Evolutionary conservation across 306 rosid species (phyloP).

Genomic region (Dryas drummondii): DNA sequence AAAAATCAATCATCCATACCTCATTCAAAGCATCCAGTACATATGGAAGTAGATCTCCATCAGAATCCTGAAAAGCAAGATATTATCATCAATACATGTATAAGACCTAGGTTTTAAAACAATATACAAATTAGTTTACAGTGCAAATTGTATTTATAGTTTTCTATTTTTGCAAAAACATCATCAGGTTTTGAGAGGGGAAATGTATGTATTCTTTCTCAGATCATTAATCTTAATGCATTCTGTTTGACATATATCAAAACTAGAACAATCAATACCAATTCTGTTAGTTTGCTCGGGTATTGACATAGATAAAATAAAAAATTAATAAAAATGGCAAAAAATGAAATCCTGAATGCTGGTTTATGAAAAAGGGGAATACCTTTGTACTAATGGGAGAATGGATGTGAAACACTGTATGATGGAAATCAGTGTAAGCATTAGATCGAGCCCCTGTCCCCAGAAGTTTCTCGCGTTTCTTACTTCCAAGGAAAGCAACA

Average conservation of each 20-base stretch:
- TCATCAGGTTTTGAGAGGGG: background rate
- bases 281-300: background rate
- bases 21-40: constrained; percentile 95
- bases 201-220: background rate
- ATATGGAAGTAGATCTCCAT: constrained; percentile 85
- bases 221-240: background rate
- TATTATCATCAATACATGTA: constrained; percentile 21
- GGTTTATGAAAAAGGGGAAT: constrained; percentile 23
- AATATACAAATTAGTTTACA: background rate
- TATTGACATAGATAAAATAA: background rate
- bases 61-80: constrained; percentile 76
- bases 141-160: background rate
- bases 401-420: constrained; percentile 98
- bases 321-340: background rate
- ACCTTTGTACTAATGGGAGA: constrained; percentile 90
- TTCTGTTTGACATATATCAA: background rate
- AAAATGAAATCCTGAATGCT: background rate
- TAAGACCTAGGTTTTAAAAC: background rate
- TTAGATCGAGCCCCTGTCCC: constrained; percentile 99
- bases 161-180: background rate
- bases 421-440: constrained; percentile 99
- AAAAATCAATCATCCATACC: constrained; percentile 49
- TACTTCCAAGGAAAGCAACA: constrained; percentile 99
- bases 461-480: constrained; percentile 96
- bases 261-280: background rate